A percentile compares a stretch with the other conserved stretches of the same genome.
These are phyloP conservation scores for Rhynchospora tenuis DNA, from an alignment of 176 grass and related monocot species.

Conservation along the genomic window DNA sequence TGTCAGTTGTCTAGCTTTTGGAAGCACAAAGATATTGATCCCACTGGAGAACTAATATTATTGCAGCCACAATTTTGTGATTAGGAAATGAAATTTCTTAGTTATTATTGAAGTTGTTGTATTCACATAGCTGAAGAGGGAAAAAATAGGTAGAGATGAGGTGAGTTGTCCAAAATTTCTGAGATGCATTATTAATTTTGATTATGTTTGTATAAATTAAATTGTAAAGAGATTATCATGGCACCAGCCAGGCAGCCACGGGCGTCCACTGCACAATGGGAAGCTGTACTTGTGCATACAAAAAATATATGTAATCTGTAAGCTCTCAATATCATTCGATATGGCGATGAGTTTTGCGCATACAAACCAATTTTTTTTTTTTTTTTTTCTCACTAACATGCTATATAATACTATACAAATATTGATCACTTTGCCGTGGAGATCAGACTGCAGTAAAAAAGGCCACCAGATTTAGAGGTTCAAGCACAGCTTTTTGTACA, in stretches of 20 bases:
- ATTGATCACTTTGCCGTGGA: too few relatives aligned
- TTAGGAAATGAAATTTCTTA: background rate
- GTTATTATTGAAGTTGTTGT: background rate
- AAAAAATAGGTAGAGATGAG: background rate
- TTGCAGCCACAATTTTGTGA: conserved; percentile 4
- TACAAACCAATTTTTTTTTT: too few relatives aligned
- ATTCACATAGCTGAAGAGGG: background rate
- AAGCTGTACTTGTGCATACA: background rate
- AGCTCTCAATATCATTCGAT: too few relatives aligned
- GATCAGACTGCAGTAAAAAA: too few relatives aligned
- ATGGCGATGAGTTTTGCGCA: too few relatives aligned
- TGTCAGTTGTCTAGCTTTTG: conserved; percentile 44
- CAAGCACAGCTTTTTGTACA: too few relatives aligned
- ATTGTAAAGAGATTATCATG: background rate
- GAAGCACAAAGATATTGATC: background rate
- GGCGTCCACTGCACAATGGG: background rate
- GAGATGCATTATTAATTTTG: background rate
- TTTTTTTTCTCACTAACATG: too few relatives aligned
- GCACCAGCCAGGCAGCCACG: background rate
- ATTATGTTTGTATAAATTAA: conserved; percentile 3
- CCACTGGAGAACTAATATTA: background rate
- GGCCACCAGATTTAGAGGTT: too few relatives aligned
- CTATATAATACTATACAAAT: too few relatives aligned
- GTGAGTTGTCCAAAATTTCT: background rate
- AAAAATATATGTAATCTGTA: too few relatives aligned